Base-by-base conservation (phyloP, 2,329 filamentous ascomycete species). In the Epicoccum nigrum region DNA sequence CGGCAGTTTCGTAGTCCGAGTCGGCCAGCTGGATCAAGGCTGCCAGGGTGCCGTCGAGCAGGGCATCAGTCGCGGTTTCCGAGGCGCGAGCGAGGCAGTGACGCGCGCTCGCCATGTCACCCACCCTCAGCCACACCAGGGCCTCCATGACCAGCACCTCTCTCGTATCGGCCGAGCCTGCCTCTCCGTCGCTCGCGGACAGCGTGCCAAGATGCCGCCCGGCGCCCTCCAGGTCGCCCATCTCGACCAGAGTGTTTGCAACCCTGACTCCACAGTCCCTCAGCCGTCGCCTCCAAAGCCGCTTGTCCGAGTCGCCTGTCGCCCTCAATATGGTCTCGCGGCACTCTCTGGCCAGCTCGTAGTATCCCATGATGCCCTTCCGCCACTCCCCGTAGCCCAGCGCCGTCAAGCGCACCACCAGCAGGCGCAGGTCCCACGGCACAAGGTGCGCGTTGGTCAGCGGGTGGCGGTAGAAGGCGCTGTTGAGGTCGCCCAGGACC, bases 351-450 rank as follows among this genome's bases (percentile, higher is more conserved):
- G 87, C 92, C 2, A 97, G 81, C 56, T 96, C 92, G 69, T 96
- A 96, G 69, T 96, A 90, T 35, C 89, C 89, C 81, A 94, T 93
- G 50, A 99, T 87, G 3, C 90, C 89, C 55, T 92, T 83, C 4
- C 93, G 82, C 41, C 87, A 84, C 73, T 99, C 94, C 4, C 87
- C 87, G 58, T 94, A 95, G 1, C 90, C 91, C 37, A 96, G 83
- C 0, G 90, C 90, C 61, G 96, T 90, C 16, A 97, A 80, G 1
- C 92, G 83, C 7, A 97, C 88, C 6, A 88, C 86, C 13, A 97
- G 80, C 2, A 97, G 82, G 6, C 94, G 85, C 44, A 99, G 80
- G 33, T 88, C 83, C 92, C 94, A 99, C 0, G 93, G 93, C 0
- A 93, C 88, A 0, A 96, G 80, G 37, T 76, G 74, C 5, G 60